Conservation (phyloP, 768 basidiomycete genomes). For the Xerocomus spinulosus region DNA sequence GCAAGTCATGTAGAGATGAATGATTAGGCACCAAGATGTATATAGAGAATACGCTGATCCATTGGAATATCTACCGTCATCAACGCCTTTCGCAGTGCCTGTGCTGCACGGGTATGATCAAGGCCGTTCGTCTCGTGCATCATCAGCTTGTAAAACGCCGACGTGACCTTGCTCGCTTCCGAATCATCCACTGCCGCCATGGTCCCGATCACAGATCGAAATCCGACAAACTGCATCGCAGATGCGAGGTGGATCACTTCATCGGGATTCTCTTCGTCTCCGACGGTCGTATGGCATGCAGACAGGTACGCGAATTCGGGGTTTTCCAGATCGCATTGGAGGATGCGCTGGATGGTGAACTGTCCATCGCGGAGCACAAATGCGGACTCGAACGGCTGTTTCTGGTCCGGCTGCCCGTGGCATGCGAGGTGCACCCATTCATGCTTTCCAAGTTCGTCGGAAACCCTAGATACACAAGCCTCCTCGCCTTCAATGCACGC, state of each 20-base stretch:
- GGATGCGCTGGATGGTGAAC: background rate
- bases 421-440: background rate
- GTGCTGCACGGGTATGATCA: background rate
- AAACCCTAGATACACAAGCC: background rate
- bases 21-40: background rate
- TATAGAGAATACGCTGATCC: too few species aligned
- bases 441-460: background rate
- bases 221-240: background rate
- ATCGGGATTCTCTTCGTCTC: background rate
- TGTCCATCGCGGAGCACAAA: background rate
- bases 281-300: background rate
- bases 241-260: background rate
- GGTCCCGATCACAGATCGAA: background rate
- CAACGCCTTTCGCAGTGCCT: background rate
- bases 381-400: background rate
- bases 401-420: background rate
- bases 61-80: background rate
- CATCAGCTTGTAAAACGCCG: background rate
- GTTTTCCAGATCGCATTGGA: background rate
- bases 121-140: background rate
- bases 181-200: background rate
- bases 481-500: background rate
- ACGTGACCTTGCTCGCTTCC: background rate
- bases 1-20: too few species aligned
- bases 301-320: background rate